Evolutionary conservation across 805 yeast species (phyloP).

Genomic region (Pichia nakasei): DNA sequence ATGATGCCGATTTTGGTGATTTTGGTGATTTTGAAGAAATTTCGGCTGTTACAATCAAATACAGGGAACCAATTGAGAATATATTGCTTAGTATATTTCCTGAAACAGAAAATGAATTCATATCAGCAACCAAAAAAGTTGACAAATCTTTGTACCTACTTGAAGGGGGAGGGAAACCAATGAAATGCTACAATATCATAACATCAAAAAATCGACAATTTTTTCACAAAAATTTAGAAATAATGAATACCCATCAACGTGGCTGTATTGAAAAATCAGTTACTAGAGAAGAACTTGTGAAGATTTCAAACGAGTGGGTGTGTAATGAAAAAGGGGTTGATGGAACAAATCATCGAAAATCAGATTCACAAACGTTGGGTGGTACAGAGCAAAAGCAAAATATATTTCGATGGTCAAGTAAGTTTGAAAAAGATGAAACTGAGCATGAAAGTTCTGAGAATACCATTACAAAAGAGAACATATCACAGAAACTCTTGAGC

Average conservation of each 20-base stretch:
- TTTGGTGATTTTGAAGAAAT: slow-evolving; percentile 20
- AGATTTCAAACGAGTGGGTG: slow-evolving; percentile 19
- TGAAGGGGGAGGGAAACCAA: slow-evolving; percentile 3
- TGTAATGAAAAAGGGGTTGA: slow-evolving; percentile 19
- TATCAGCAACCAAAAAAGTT: background rate
- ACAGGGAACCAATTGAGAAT: slow-evolving; percentile 6
- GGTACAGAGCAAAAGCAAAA: slow-evolving; percentile 1
- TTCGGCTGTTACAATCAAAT: background rate
- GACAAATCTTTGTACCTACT: background rate
- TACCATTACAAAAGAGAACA: background rate
- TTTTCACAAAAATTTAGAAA: slow-evolving; percentile 4
- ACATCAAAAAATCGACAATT: slow-evolving; percentile 8
- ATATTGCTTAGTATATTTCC: slow-evolving; percentile 5
- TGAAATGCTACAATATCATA: slow-evolving; percentile 10
- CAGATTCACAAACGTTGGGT: background rate
- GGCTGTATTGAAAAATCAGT: slow-evolving; percentile 12
- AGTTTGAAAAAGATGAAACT: background rate
- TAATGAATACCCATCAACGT: slow-evolving; percentile 16
- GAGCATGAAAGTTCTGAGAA: background rate
- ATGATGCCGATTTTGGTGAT: slow-evolving; percentile 8
- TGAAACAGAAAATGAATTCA: background rate
- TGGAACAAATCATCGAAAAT: background rate
- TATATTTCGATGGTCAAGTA: slow-evolving; percentile 14
- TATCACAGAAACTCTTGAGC: slow-evolving; percentile 10
- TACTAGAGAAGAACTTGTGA: slow-evolving; percentile 8